These are phyloP conservation scores for Cymbidium sinense DNA, from an alignment of 106 monocot genomes.

Conservation along the genomic window DNA sequence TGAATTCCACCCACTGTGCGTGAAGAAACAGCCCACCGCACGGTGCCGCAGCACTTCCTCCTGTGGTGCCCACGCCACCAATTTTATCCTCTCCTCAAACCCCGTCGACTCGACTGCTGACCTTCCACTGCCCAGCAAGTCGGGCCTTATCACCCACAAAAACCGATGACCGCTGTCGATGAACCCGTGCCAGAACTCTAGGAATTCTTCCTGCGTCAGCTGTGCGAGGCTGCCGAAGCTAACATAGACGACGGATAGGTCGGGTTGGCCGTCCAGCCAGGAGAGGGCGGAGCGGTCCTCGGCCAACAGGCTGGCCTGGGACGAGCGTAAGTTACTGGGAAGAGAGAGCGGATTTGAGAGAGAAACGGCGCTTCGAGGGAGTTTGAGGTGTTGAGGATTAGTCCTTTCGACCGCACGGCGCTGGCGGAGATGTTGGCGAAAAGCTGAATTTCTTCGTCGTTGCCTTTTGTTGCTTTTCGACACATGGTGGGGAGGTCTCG, in stretches of 20 bases:
- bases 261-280: constrained; percentile 27
- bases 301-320: not conserved
- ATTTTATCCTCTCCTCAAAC: not conserved
- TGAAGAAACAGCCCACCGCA: constrained; percentile 25
- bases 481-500: constrained; percentile 2
- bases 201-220: constrained; percentile 19
- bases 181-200: constrained; percentile 23
- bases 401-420: not conserved
- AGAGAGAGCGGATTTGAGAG: constrained; percentile 12
- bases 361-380: constrained; percentile 15
- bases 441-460: not conserved
- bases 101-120: not conserved
- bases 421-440: not conserved
- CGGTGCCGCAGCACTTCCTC: constrained; percentile 22
- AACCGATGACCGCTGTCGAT: constrained; percentile 1
- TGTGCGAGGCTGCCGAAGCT: constrained; percentile 45
- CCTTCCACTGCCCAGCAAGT: not conserved
- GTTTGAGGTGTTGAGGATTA: constrained; percentile 34
- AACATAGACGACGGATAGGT: constrained; percentile 32
- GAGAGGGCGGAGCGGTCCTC: not conserved
- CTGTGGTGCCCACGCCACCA: constrained; percentile 19
- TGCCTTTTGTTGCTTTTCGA: not conserved
- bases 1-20: constrained; percentile 39
- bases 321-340: constrained; percentile 20
- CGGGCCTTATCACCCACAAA: constrained; percentile 18